Percentiles rank a stretch among this genome's conserved stretches.
Conservation (phyloP, 1,284 basidiomycete species). For the Puccinia hordei region DNA sequence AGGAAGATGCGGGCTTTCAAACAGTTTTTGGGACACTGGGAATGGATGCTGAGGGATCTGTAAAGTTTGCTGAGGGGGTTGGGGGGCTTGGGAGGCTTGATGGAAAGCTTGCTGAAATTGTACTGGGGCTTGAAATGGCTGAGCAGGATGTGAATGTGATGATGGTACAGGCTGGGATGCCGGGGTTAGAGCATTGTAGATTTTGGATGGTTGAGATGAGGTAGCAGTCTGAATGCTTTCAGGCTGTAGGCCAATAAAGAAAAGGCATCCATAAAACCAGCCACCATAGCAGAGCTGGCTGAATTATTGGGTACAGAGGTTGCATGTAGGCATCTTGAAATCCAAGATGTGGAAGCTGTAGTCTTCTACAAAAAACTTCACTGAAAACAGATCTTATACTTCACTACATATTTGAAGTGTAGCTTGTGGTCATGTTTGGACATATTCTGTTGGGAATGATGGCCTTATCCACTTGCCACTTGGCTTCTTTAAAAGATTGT, state of each 20-base stretch:
- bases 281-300: not conserved
- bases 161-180: not conserved
- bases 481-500: too few species aligned
- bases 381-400: too few species aligned
- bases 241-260: not conserved
- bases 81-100: not conserved
- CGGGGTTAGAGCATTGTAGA: not conserved
- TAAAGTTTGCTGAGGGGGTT: too few species aligned
- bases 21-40: not conserved
- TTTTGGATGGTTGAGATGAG: constrained; percentile 7
- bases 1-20: too few species aligned
- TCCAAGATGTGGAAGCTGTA: too few species aligned
- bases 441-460: too few species aligned
- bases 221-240: not conserved
- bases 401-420: too few species aligned
- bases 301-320: not conserved
- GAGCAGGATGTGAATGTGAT: not conserved
- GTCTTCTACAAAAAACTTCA: too few species aligned
- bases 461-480: too few species aligned
- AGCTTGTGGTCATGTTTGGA: too few species aligned
- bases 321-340: not conserved
- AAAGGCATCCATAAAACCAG: not conserved
- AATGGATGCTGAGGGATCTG: not conserved
- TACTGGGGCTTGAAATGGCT: not conserved
- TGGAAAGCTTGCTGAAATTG: not conserved